Base-by-base conservation (phyloP, 768 basidiomycete species). In the Suillus spraguei region DNA sequence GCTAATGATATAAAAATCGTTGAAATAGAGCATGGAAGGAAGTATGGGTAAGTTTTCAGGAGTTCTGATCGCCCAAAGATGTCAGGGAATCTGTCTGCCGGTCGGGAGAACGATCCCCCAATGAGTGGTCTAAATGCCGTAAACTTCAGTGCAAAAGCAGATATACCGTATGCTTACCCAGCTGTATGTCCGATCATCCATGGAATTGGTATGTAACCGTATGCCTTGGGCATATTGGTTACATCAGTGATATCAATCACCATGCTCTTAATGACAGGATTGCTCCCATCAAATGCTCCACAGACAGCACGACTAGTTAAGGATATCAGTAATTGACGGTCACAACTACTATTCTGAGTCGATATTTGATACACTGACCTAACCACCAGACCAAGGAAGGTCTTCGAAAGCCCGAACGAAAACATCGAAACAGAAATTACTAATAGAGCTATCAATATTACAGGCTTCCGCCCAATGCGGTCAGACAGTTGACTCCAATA, bases 31-130 rank as follows among this genome's bases (percentile, higher is more conserved):
- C 90, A 91, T 0, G 90, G 84, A 20, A 91, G 78, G 70, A 91
- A 88, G 73, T 93, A 92, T 0, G 91, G 90, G 72, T 88, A 88
- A 52, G 81, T 70, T 66, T 79, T 81, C 81, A 87, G 83, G 67
- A 93, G 90, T 16, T 68, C 65, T 5, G 77, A 80, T 35, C 76
- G 63, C 54, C 87, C 87, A 65, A 92, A 92, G 1, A 81, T 63
- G 3, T 65, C 66, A 2, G 90, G 89, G 71, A 90, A 91, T 28
- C 83, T 83, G 46, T 91, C 88, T 59, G 82, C 80, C 0, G 91
- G 91, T 41, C 76, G 82, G 14, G 88, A 84, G 33, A 92, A 73
- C 16, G 79, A 69, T 0, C 91, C 91, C 36, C 91, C 91, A 22
- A 90, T 79, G 44, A 91, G 71, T 9, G 91, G 89, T 0, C 91